Percentiles rank a stretch among this genome's conserved stretches.
Conservation (phyloP, 2,329 filamentous ascomycete species). For the Paramyrothecium roridum region DNA sequence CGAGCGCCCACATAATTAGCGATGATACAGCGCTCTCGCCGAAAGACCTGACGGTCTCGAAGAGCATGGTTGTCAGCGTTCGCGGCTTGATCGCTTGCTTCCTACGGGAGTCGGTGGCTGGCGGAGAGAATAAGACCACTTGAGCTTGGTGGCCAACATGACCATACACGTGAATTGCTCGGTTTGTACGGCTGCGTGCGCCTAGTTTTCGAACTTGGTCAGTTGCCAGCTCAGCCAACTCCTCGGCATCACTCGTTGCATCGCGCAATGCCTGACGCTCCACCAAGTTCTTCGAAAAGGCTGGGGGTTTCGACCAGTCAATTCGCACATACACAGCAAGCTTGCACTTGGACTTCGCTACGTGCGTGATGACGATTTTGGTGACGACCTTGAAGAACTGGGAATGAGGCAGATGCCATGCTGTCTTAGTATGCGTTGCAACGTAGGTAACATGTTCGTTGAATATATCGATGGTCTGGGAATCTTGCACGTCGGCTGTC, state of each 20-base stretch:
- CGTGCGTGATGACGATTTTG: conserved; percentile 91
- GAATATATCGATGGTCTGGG: conserved; percentile 81
- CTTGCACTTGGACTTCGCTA: conserved; percentile 89
- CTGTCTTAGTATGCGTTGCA: conserved; percentile 58
- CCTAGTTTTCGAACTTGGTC: conserved; percentile 76
- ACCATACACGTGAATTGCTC: conserved; percentile 77
- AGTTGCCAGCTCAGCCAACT: conserved; percentile 71
- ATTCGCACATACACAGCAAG: conserved; percentile 83
- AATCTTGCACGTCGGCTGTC: conserved; percentile 67
- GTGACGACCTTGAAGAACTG: conserved; percentile 77
- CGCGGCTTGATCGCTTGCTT: conserved; percentile 59
- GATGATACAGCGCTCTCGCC: conserved; percentile 72
- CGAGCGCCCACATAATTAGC: conserved; percentile 74
- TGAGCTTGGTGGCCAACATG: conserved; percentile 67
- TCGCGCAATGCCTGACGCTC: conserved; percentile 74
- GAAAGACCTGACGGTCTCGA: conserved; percentile 71
- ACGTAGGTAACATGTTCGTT: conserved; percentile 72
- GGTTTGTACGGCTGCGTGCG: conserved; percentile 69
- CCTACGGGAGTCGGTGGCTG: conserved; percentile 41
- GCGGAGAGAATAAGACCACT: conserved; percentile 57
- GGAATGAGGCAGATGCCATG: conserved; percentile 84
- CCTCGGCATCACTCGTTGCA: conserved; percentile 67
- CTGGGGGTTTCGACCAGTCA: conserved; percentile 74
- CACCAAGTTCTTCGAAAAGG: conserved; percentile 58
- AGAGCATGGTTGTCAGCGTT: conserved; percentile 65